Base-by-base conservation (phyloP, 1,139 yeast genomes). In the Geotrichum europaeum region DNA sequence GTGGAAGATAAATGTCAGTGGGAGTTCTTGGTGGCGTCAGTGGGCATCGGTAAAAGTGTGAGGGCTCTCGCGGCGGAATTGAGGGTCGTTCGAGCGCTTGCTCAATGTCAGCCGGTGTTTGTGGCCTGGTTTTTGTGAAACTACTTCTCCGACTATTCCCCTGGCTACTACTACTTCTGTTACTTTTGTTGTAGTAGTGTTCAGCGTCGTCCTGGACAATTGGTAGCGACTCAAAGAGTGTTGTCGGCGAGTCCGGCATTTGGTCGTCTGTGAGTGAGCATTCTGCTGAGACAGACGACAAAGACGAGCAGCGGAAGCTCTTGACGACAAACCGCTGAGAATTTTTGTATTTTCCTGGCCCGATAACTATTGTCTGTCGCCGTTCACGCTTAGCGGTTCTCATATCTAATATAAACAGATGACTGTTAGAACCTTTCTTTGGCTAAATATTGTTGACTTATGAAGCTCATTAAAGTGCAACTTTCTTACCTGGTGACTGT, bases 11-110 rank as follows among this genome's bases (percentile, higher is more conserved):
- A 30, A 53, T 40, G 49, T 32, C 13, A 13, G n/a, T 53, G 13
- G 22, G 28, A 7, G 20, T 40, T n/a, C 5, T 22, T 53, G 22
- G 32, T 28, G 15, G 49, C 18, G 24, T 34, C 12, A 24, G 34
- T 32, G 36, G 81, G 80, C 56, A 78, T 76, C 56, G 71, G 71
- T 2, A 68, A 68, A 52, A 69, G 66, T 56, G 63, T 61, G 43
- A 68, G 68, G 56, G 63, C 61, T 43, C 61, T 6, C 53, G 36
- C 2, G 53, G 53, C 18, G 53, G 53, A 13, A 50, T 50, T 15
- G 10, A 32, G 24, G 20, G 32, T 22, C 13, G 52, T 22, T 18
- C 59, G 49, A 13, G 57, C 36, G 25, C 36, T 55, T 18, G 47
- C 9, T 50, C 36, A 32, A 28, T 18, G 24, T 40, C 47, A 9